Percentiles rank a stretch among this genome's conserved stretches.
These are phyloP conservation scores for Komagataella pseudopastoris DNA, from an alignment of 805 yeast genomes.

Conservation along the genomic window DNA sequence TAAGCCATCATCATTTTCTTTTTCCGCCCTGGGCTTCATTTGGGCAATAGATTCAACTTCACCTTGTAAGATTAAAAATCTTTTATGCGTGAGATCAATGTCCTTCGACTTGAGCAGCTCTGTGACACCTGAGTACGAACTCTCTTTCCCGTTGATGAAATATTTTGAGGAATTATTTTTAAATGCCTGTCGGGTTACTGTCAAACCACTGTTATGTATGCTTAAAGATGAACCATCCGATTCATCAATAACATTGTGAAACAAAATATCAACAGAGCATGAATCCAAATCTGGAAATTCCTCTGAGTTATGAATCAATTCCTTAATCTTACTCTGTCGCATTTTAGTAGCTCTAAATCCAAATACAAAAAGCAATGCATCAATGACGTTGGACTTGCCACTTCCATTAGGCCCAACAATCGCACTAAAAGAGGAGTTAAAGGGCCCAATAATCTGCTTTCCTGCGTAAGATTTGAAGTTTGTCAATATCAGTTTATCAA, in stretches of 20 bases:
- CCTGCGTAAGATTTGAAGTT: conserved; percentile 97
- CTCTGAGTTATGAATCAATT: conserved; percentile 85
- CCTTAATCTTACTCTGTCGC: conserved; percentile 92
- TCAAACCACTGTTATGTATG: conserved; percentile 42
- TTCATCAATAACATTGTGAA: conserved; percentile 61
- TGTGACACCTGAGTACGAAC: conserved; percentile 73
- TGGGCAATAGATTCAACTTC: conserved; percentile 98
- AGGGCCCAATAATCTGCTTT: conserved; percentile 84
- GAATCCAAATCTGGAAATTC: conserved; percentile 47
- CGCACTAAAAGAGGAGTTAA: conserved; percentile 86
- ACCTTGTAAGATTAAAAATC: conserved; percentile 92
- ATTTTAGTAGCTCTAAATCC: conserved; percentile 94
- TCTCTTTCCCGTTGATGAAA: conserved; percentile 52
- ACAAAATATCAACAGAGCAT: conserved; percentile 88
- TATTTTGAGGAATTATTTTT: conserved; percentile 69
- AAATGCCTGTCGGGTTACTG: conserved; percentile 72
- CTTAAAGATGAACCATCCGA: conserved; percentile 22
- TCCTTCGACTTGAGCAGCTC: conserved; percentile 64
- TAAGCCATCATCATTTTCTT: conserved; percentile 83
- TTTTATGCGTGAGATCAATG: conserved; percentile 85
- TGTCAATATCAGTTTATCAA: conserved; percentile 56
- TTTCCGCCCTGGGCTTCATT: conserved; percentile 96
- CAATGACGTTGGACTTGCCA: conserved; percentile 96
- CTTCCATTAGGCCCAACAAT: conserved; percentile 99
- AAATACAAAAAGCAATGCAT: conserved; percentile 92